Base-by-base conservation (phyloP, 2,329 filamentous ascomycete species). In the Venturia nashicola region DNA sequence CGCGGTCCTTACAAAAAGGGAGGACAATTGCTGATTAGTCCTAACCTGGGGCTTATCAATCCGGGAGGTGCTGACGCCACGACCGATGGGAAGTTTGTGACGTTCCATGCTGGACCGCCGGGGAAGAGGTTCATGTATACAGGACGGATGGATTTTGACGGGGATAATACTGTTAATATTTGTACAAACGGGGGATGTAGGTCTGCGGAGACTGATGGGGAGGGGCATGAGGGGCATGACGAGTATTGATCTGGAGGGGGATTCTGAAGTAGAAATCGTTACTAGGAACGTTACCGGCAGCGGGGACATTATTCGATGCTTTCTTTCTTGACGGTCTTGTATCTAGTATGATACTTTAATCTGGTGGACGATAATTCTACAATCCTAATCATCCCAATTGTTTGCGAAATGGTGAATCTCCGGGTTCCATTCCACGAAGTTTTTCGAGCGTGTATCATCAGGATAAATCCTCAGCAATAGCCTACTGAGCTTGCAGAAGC, bases 1-100 rank as follows among this genome's bases (percentile, higher is more conserved):
- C 55, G 54, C 16, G 69, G 68, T 6, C 68, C 68, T 2, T 70
- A 69, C 62, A 65, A 44, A 23, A 67, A 66, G 48, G 60, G 42
- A 0, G 61, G 51, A 2, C 18, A 62, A 3, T 48, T 67, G 40
- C 55, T 63, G 6, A 39, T 63, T 16, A 66, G 65, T 39, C 65
- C 65, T 20, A 61, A 54, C 5, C 23, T 59, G 11, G 65, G 64
- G 0, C 14, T 67, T 40, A 59, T 44, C 23, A 64, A 64, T 40
- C 66, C 65, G 0, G 66, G 66, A 3, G 66, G 66, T 23, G 66
- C 65, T 3, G 39, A 54, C 2, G 16, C 23, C 12, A 43, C 39
- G 32, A 39, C 12, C 6, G 55, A 64, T 54, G 59, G 59, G 12
- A 48, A 34, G 27, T 59, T 46, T 20, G 43, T 64, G 5, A 48